Evolutionary conservation across 805 yeast species (phyloP), one percentile per base, ranked within the genome.

Genomic region (Ogataea thermomethanolica): DNA sequence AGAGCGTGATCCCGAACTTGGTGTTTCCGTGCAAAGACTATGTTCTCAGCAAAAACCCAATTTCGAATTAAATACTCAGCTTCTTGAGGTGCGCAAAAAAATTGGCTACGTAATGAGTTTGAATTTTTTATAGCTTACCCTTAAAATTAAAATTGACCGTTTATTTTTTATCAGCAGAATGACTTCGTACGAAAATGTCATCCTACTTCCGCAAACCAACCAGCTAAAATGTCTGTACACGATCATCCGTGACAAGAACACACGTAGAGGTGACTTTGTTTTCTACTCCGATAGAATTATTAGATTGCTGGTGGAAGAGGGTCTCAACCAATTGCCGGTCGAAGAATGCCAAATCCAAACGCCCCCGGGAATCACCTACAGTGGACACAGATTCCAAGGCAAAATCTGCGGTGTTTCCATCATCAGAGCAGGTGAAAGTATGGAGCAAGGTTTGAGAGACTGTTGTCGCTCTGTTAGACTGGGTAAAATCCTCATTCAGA

Each of bases 381-480:
- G 76, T 3, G 99, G 99, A 10, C 82, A 83, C 42, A 71, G 73
- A 44, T 91, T 91, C 62, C 67, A 78, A 56, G 98, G 99, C 31
- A 89, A 87, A 65, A 93, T 93, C 45, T 91, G 98, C 62, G 99
- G 99, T 50, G 99, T 93, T 26, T 88, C 96, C 12, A 93, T 93
- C 59, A 95, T 93, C 55, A 77, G 99, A 61, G 99, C 99, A 5
- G 99, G 99, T 51, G 99, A 93, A 65, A 84, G 95, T 31, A 93
- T 93, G 99, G 99, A 93, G 66, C 95, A 88, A 73, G 99, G 98
- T 25, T 71, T 93, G 49, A 79, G 99, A 63, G 98, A 91, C 62
- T 91, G 99, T 66, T 89, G 98, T 63, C 77, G 99, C 50, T 84
- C 95, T 8, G 99, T 93, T 27, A 76, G 98, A 59, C 85, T 93